Evolutionary conservation across 176 grass and related monocot genomes (phyloP).

Genomic region (Cocos nucifera): DNA sequence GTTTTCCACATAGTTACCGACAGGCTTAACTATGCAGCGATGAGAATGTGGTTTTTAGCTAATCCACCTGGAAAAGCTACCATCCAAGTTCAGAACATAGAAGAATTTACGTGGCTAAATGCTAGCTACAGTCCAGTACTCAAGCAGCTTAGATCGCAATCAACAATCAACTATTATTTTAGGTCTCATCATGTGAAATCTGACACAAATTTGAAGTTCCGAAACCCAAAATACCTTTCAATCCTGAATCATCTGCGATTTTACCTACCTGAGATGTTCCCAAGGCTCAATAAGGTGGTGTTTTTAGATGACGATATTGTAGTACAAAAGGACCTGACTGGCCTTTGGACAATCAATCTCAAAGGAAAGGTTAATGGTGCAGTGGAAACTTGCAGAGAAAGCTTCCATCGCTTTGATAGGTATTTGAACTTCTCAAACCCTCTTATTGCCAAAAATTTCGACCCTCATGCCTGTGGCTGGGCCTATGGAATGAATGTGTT

Average conservation of each 20-base stretch:
- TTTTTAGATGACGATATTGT: slow-evolving; percentile 91
- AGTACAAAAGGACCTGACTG: slow-evolving; percentile 61
- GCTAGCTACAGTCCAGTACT: slow-evolving; percentile 87
- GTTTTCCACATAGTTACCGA: slow-evolving; percentile 93
- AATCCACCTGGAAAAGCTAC: slow-evolving; percentile 54
- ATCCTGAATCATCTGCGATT: slow-evolving; percentile 96
- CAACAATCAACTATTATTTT: slow-evolving; percentile 85
- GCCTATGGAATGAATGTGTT: slow-evolving; percentile 95
- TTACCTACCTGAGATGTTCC: slow-evolving; percentile 88
- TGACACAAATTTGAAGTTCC: slow-evolving; percentile 71
- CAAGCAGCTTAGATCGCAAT: slow-evolving; percentile 71
- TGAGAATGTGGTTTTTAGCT: slow-evolving; percentile 96
- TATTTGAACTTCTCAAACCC: slow-evolving; percentile 95
- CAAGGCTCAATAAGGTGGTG: slow-evolving; percentile 68
- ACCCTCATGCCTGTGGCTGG: slow-evolving; percentile 68
- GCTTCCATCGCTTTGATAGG: slow-evolving; percentile 74
- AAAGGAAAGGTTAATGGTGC: slow-evolving; percentile 89
- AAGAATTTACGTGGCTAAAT: slow-evolving; percentile 88
- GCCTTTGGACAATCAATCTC: slow-evolving; percentile 68
- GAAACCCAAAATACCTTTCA: slow-evolving; percentile 83
- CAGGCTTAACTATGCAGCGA: slow-evolving; percentile 83
- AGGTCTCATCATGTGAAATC: slow-evolving; percentile 34
- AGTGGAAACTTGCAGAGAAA: slow-evolving; percentile 75
- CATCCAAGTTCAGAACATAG: slow-evolving; percentile 75
- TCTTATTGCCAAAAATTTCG: slow-evolving; percentile 73